Base-by-base conservation (phyloP, 257 asterid species). In the Solanum rostratum region DNA sequence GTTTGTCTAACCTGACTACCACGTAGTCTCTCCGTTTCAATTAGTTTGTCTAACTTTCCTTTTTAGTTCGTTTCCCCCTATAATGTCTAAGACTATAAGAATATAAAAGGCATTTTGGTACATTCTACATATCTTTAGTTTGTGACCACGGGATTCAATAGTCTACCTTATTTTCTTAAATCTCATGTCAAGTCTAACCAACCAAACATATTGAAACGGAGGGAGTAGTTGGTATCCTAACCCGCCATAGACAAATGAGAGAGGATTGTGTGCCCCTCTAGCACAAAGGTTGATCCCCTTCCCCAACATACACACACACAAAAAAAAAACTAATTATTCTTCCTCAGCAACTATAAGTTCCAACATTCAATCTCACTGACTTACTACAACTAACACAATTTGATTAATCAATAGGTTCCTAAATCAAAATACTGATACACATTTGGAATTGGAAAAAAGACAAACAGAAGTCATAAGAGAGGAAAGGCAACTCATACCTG, bases 401-500 rank as follows among this genome's bases (percentile, higher is more conserved):
- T 73, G 59, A 45, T 24, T 50, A 49, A 79, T 8, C 54, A 39
- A 57, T 33, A 78, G 20, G 49, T n/a, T 45, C 60, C 76, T 33
- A 33, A 78, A 82, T 37, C 66, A 68, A 68, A 83, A 70, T 50
- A 68, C 71, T 59, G 59, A 85, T 62, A 60, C 50, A 76, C 74
- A 80, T 37, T 69, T 66, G 29, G 79, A 39, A 69, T 19, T 68
- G 15, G 78, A 2, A 39, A 39, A 14, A 16, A 78, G 29, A 18
- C 46, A 78, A 29, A 4, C n/a, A 76, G 6, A 49, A 27, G 22
- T 50, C 82, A 50, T 2, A 78, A 29, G 19, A 78, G 46, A 29
- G 65, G 19, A 78, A 27, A 50, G 6, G 29, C 10, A 16, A 50
- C 65, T 3, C 86, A 55, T 93, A 96, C 99, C 99, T 60, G 97